Evolutionary conservation across 2,329 filamentous ascomycete species (phyloP).

Genomic region (Fusarium chuoi): DNA sequence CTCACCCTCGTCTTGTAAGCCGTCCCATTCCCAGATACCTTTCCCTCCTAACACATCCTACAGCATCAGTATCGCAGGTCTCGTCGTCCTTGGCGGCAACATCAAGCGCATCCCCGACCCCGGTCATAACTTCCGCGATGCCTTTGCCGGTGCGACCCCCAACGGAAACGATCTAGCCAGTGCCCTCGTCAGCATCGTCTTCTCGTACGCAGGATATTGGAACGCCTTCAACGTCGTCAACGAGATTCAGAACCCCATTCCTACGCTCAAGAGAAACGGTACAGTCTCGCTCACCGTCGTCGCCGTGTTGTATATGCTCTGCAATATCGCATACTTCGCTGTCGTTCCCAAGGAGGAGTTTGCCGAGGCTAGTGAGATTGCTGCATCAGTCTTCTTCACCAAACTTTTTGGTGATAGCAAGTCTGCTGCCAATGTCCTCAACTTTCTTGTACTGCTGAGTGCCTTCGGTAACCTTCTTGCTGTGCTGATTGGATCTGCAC

Average conservation of each 20-base stretch:
- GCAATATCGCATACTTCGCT: constrained; percentile 70
- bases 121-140: constrained; percentile 49
- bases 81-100: constrained; percentile 65
- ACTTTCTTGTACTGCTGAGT: constrained; percentile 66
- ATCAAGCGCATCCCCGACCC: constrained; percentile 47
- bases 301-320: constrained; percentile 65
- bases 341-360: constrained; percentile 66
- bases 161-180: constrained; percentile 53
- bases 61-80: constrained; percentile 65
- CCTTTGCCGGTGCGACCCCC: constrained; percentile 49
- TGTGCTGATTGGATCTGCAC: constrained; percentile 64
- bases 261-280: constrained; percentile 62
- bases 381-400: constrained; percentile 68
- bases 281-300: constrained; percentile 62
- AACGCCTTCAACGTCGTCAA: constrained; percentile 72
- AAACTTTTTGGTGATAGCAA: constrained; percentile 64
- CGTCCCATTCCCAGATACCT: rapidly evolving
- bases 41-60: not conserved
- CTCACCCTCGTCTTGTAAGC: constrained; percentile 66
- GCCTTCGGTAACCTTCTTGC: constrained; percentile 69
- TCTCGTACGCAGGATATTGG: constrained; percentile 66
- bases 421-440: constrained; percentile 61
- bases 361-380: constrained; percentile 61
- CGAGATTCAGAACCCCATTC: constrained; percentile 70
- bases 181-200: constrained; percentile 68